Percentiles rank a stretch among this genome's conserved stretches.
phyloP scores from a whole-genome alignment of 1,284 basidiomycete species.

The Pascua guehoae region DNA sequence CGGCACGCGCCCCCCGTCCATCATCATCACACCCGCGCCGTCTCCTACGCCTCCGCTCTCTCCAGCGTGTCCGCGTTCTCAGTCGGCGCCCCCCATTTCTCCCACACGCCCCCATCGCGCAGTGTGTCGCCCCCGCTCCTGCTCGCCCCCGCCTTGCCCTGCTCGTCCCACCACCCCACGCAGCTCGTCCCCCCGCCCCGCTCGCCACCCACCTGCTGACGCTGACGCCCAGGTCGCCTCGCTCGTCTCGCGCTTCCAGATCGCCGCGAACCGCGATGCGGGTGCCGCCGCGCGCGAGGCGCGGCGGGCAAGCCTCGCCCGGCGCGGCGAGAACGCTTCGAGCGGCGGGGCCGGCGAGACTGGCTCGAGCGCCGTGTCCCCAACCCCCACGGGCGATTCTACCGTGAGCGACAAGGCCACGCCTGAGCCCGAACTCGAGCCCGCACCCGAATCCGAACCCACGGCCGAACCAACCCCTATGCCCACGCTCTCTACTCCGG shows the following conservation, averaged over 20 bases:
- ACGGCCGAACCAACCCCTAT: not conserved
- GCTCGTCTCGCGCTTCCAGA: slow-evolving; percentile 24
- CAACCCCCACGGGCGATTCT: not conserved
- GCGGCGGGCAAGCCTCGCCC: slow-evolving; percentile 7
- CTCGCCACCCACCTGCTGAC: not conserved
- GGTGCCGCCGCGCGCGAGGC: slow-evolving; percentile 9
- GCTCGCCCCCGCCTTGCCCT: not conserved
- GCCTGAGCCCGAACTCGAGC: slow-evolving; percentile 1
- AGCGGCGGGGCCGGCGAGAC: not conserved
- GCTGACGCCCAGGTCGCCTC: slow-evolving; percentile 20
- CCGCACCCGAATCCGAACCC: not conserved
- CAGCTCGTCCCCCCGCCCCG: not conserved
- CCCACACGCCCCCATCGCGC: not conserved
- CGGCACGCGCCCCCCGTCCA: no score
- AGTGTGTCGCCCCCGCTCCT: no score
- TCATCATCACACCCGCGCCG: not conserved
- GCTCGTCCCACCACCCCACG: not conserved
- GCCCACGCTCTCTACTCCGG: not conserved
- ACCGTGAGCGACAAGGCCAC: not conserved
- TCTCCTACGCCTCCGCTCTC: not conserved
- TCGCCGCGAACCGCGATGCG: slow-evolving; percentile 19
- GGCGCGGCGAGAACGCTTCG: not conserved
- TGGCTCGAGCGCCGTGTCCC: not conserved
- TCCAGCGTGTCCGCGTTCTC: no score
- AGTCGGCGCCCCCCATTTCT: not conserved